Conservation (phyloP, 805 yeast genomes). For the Blastobotrys muscicola region DNA sequence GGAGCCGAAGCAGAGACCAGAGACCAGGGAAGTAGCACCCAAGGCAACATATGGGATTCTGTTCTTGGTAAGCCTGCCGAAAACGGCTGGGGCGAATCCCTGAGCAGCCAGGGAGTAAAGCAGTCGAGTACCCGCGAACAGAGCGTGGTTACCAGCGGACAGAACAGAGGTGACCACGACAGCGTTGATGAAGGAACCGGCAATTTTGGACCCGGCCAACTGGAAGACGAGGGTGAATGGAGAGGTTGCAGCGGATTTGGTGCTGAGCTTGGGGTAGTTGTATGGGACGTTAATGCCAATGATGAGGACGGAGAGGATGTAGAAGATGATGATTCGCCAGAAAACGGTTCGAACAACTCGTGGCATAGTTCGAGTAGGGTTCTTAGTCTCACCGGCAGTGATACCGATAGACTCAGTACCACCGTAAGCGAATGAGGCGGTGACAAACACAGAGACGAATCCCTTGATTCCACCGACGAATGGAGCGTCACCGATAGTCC, state of each 20-base stretch:
- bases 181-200: slow-evolving; percentile 46
- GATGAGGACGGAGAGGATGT: slow-evolving; percentile 43
- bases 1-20: slow-evolving; percentile 53
- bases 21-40: slow-evolving; percentile 41
- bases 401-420: slow-evolving; percentile 52
- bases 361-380: slow-evolving; percentile 51
- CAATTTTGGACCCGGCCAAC: slow-evolving; percentile 36
- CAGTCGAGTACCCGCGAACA: slow-evolving; percentile 56
- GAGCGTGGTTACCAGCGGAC: slow-evolving; percentile 57
- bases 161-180: slow-evolving; percentile 52
- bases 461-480: slow-evolving; percentile 29
- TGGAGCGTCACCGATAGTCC: slow-evolving; percentile 43
- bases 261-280: slow-evolving; percentile 36
- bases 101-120: slow-evolving; percentile 50
- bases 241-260: slow-evolving; percentile 35
- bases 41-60: slow-evolving; percentile 44
- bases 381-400: slow-evolving; percentile 52
- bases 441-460: slow-evolving; percentile 46
- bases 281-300: slow-evolving; percentile 55
- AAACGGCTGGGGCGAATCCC: slow-evolving; percentile 47
- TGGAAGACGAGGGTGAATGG: slow-evolving; percentile 38
- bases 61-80: slow-evolving; percentile 37
- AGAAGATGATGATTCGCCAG: slow-evolving; percentile 44
- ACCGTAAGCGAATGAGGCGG: slow-evolving; percentile 48
- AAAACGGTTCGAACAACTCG: slow-evolving; percentile 48